Conservation (phyloP, 495 filamentous ascomycete genomes). For the Bryoglossum gracile region DNA sequence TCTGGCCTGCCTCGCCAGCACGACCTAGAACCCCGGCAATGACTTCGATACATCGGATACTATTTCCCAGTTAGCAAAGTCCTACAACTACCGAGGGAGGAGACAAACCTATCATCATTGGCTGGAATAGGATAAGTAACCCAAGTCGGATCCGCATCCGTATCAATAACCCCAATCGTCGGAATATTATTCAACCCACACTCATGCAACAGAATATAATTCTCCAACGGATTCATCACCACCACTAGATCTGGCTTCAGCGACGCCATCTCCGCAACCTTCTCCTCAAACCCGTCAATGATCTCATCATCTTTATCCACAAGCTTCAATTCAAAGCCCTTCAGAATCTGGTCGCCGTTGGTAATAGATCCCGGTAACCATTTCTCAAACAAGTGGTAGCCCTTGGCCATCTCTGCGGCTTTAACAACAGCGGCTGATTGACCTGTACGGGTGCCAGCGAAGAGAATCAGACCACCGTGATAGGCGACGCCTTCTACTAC, state of each 20-base stretch:
- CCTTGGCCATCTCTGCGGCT: constrained; percentile 68
- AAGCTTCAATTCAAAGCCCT: constrained; percentile 54
- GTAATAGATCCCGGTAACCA: constrained; percentile 93
- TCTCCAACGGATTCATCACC: constrained; percentile 87
- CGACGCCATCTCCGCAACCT: constrained; percentile 51
- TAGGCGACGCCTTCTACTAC: constrained; percentile 82
- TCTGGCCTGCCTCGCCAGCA: constrained; percentile 73
- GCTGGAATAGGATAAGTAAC: constrained; percentile 96
- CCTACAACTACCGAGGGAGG: neutral
- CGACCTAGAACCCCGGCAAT: constrained; percentile 80
- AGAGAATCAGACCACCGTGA: constrained; percentile 77
- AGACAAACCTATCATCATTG: constrained; percentile 79
- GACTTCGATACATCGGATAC: constrained; percentile 69
- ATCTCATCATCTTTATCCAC: constrained; percentile 64
- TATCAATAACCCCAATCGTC: constrained; percentile 92
- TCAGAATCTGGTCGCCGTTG: constrained; percentile 83
- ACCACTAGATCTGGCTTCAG: constrained; percentile 88
- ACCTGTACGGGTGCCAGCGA: constrained; percentile 77
- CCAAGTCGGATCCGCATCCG: constrained; percentile 83
- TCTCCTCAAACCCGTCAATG: constrained; percentile 54
- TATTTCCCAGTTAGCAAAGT: constrained; percentile 26
- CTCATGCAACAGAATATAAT: constrained; percentile 82
- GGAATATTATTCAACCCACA: constrained; percentile 82
- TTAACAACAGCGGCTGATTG: constrained; percentile 72
- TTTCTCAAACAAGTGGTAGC: constrained; percentile 85